Percentiles rank a stretch among this genome's conserved stretches.
Evolutionary conservation across 2,329 filamentous ascomycete species (phyloP).

Genomic region (Diaporthe citri): DNA sequence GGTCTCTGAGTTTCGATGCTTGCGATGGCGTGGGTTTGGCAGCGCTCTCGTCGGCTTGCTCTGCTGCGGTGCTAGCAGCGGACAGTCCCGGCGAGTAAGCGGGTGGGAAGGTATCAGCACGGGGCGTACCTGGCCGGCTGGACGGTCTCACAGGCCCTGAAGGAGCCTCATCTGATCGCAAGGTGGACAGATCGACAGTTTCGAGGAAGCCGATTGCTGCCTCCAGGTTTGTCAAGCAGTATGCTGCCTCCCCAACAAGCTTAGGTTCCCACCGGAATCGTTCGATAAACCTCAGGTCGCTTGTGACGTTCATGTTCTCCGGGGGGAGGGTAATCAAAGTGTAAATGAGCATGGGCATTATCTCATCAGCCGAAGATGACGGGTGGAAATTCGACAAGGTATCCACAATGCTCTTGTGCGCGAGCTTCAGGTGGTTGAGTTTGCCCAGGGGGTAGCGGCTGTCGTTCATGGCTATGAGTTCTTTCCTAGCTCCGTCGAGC

Average conservation of each 20-base stretch:
- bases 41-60: constrained; percentile 38
- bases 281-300: constrained; percentile 95
- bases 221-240: constrained; percentile 96
- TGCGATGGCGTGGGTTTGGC: constrained; percentile 54
- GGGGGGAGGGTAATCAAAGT: constrained; percentile 91
- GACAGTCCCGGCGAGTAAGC: constrained; percentile 63
- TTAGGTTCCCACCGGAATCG: constrained; percentile 88
- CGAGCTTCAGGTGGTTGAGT: constrained; percentile 86
- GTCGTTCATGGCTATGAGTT: constrained; percentile 85
- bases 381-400: constrained; percentile 77
- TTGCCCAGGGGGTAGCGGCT: constrained; percentile 92
- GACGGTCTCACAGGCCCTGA: constrained; percentile 74
- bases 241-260: constrained; percentile 92
- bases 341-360: constrained; percentile 96
- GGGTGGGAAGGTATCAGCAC: constrained; percentile 68
- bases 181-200: constrained; percentile 91
- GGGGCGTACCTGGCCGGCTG: constrained; percentile 61
- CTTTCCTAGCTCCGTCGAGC: constrained; percentile 77
- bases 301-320: constrained; percentile 88
- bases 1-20: constrained; percentile 58
- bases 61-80: constrained; percentile 48
- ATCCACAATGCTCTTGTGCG: constrained; percentile 95
- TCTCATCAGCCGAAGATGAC: constrained; percentile 94
- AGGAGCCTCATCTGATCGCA: constrained; percentile 83
- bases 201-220: constrained; percentile 94